phyloP scores from a whole-genome alignment of 2,329 filamentous ascomycete genomes.

The Alternaria solani region DNA sequence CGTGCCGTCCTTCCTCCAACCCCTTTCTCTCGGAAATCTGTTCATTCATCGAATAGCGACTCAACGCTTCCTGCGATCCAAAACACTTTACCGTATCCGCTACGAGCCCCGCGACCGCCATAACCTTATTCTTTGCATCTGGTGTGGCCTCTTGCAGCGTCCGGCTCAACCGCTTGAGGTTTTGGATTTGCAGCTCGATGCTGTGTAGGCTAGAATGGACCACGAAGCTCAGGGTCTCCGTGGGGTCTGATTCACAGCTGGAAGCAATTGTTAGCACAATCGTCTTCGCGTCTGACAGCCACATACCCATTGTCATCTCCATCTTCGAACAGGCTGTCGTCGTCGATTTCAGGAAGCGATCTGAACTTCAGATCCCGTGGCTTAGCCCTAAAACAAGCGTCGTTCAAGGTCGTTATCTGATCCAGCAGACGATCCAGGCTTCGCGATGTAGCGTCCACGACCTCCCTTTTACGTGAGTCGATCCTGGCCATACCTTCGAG shows the following conservation, averaged over 20 bases:
- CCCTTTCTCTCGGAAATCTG: conserved; percentile 29
- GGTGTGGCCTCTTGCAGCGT: conserved; percentile 37
- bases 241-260: conserved; percentile 23
- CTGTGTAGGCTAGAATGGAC: conserved; percentile 34
- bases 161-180: conserved; percentile 33
- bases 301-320: conserved; percentile 14
- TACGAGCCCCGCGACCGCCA: conserved; percentile 24
- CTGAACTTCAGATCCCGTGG: conserved; percentile 34
- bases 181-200: conserved; percentile 33
- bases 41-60: conserved; percentile 21
- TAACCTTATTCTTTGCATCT: conserved; percentile 28
- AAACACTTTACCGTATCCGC: conserved; percentile 31
- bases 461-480: conserved; percentile 20
- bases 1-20: conserved; percentile 26
- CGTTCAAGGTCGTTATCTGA: conserved; percentile 18
- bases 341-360: conserved; percentile 13
- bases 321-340: conserved; percentile 20
- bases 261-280: background rate
- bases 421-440: conserved; percentile 27
- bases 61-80: conserved; percentile 29
- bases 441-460: conserved; percentile 26
- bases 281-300: conserved; percentile 3
- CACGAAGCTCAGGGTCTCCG: conserved; percentile 27
- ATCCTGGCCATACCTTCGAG: conserved; percentile 26
- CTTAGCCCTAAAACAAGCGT: conserved; percentile 25